A percentile compares a stretch with the other conserved stretches of the same genome.
Conservation (phyloP, 352 stramenopile species). For the Elongisporangium senticosum region DNA sequence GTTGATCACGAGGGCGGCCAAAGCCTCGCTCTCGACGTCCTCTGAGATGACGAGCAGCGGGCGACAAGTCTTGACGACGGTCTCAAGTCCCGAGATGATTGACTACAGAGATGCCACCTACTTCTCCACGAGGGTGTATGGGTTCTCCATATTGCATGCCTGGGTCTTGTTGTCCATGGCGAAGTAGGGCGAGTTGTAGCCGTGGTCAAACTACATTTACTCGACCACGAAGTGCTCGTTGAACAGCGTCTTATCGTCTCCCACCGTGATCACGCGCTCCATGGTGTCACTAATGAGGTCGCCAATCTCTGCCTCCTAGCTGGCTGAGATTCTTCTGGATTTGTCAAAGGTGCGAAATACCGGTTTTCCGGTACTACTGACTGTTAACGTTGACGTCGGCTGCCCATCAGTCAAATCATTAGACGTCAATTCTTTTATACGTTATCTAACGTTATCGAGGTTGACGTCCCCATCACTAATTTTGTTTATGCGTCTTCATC, state of each 20-base stretch:
- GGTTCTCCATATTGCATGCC: constrained; percentile 98
- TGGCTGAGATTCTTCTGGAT: constrained; percentile 91
- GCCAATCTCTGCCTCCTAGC: constrained; percentile 97
- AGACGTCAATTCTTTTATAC: too few species aligned
- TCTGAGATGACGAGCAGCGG: constrained; percentile 99
- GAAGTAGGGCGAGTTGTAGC: constrained; percentile 99
- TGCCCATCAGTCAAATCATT: too few species aligned
- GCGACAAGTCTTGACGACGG: constrained; percentile 94
- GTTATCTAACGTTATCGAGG: too few species aligned
- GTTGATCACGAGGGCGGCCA: constrained; percentile 99
- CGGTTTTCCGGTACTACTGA: too few species aligned
- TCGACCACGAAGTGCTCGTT: constrained; percentile 99
- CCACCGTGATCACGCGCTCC: constrained; percentile 98
- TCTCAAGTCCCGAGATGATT: constrained; percentile 97
- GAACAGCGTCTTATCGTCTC: constrained; percentile 99
- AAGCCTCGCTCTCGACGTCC: constrained; percentile 98
- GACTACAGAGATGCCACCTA: constrained; percentile 96
- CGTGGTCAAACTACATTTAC: constrained; percentile 99
- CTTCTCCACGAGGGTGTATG: constrained; percentile 99
- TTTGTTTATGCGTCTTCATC: too few species aligned
- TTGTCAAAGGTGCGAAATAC: too few species aligned
- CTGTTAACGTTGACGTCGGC: too few species aligned
- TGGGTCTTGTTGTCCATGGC: constrained; percentile 99
- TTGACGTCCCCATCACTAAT: constrained; percentile 28
- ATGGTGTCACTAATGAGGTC: constrained; percentile 98